A percentile compares a stretch with the other conserved stretches of the same genome.
phyloP scores from a whole-genome alignment of 495 filamentous ascomycete species.

The Neohortaea acidophila region DNA sequence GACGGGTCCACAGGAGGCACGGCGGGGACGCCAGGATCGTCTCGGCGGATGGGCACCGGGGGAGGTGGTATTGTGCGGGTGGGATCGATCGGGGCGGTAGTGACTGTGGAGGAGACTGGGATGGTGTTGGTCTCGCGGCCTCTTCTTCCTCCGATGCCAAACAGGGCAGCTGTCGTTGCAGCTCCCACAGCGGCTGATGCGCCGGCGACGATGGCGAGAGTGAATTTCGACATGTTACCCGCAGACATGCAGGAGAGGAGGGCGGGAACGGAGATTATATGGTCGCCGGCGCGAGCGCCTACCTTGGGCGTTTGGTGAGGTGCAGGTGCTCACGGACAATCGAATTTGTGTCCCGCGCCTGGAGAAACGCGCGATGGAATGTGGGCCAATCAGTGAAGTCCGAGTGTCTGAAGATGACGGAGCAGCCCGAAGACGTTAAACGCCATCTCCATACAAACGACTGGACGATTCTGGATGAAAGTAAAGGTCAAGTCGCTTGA shows the following conservation, averaged over 20 bases:
- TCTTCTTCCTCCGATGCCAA: slow-evolving; percentile 39
- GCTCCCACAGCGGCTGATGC: slow-evolving; percentile 81
- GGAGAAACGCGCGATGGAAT: too few species aligned
- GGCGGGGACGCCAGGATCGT: slow-evolving; percentile 20
- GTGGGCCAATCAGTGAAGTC: too few species aligned
- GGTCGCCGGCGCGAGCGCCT: background rate
- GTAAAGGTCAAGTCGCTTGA: too few species aligned
- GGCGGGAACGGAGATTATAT: background rate
- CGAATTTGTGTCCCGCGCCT: too few species aligned
- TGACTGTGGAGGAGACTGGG: slow-evolving; percentile 23
- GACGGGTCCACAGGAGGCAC: slow-evolving; percentile 58
- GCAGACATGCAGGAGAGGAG: slow-evolving; percentile 8
- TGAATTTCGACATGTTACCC: slow-evolving; percentile 32
- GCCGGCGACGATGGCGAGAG: slow-evolving; percentile 74
- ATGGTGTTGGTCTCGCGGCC: slow-evolving; percentile 32
- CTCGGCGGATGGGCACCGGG: slow-evolving; percentile 22
- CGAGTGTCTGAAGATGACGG: too few species aligned
- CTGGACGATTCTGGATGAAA: too few species aligned
- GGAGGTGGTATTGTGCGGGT: slow-evolving; percentile 22
- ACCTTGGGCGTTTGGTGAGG: too few species aligned
- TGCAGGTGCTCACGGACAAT: too few species aligned
- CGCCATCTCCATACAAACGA: too few species aligned
- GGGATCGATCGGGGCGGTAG: slow-evolving; percentile 17
- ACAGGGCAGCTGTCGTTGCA: slow-evolving; percentile 64
- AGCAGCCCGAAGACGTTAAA: too few species aligned